Percentiles rank a stretch among this genome's conserved stretches.
phyloP scores from a whole-genome alignment of 2,329 filamentous ascomycete genomes.

The Lojkania enalia region DNA sequence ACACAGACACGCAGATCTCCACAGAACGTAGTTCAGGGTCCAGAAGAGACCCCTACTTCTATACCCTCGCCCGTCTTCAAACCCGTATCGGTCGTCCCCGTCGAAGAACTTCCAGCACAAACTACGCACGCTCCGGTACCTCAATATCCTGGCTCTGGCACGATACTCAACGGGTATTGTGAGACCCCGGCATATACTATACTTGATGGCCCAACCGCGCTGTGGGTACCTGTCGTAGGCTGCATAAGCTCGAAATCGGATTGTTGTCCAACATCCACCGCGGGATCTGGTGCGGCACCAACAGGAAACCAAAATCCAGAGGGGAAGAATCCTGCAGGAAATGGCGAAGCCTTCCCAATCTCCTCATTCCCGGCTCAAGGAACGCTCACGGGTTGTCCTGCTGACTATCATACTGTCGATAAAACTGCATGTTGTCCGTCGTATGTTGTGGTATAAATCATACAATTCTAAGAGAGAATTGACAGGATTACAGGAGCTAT shows the following conservation, averaged over 20 bases:
- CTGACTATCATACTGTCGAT: constrained; percentile 12
- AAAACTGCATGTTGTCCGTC: constrained; percentile 11
- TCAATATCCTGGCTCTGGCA: background rate
- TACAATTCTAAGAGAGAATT: background rate
- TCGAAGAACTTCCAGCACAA: constrained; percentile 5
- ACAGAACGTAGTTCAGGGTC: background rate
- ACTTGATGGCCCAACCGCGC: constrained; percentile 21
- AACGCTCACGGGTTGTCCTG: constrained; percentile 3
- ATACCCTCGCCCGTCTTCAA: constrained; percentile 12
- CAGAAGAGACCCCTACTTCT: constrained; percentile 12
- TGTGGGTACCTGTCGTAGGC: constrained; percentile 23
- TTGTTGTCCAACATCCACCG: constrained; percentile 19
- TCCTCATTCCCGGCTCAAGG: constrained; percentile 5
- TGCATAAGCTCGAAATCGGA: constrained; percentile 22
- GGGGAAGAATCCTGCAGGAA: background rate
- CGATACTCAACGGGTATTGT: constrained; percentile 21
- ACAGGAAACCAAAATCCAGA: constrained; percentile 5
- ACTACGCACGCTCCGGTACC: constrained; percentile 9
- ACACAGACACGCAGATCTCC: background rate
- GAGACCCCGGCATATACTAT: constrained; percentile 23
- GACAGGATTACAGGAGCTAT: background rate
- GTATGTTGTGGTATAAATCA: background rate
- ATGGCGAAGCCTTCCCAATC: constrained; percentile 6
- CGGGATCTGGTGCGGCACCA: constrained; percentile 2
- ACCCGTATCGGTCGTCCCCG: constrained; percentile 16